These are phyloP conservation scores for Anethum foeniculum DNA, from an alignment of 140 eudicot genomes.

Conservation along the genomic window DNA sequence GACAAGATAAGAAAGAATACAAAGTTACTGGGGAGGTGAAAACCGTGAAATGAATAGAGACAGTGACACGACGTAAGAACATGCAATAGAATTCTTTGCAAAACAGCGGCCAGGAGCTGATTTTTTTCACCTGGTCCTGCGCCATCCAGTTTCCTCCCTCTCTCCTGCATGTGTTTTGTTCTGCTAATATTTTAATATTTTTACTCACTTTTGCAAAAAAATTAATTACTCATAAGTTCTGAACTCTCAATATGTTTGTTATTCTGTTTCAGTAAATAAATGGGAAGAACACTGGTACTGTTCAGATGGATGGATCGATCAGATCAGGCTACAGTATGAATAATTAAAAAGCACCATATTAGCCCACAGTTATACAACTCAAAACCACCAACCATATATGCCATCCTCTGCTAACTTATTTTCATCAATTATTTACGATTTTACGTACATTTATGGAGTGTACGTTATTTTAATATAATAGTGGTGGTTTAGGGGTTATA, in stretches of 20 bases:
- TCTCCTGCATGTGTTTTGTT: not conserved
- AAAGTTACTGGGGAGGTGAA: not conserved
- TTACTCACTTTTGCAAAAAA: too few relatives aligned
- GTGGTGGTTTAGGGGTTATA: not conserved
- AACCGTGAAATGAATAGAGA: constrained; percentile 1
- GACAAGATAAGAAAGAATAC: not conserved
- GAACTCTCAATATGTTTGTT: too few relatives aligned
- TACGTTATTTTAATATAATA: not conserved
- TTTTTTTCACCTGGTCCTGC: not conserved
- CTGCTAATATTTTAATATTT: too few relatives aligned
- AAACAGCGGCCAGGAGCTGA: not conserved
- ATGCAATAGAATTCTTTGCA: not conserved
- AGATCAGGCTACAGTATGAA: not conserved
- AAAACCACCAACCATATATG: constrained; percentile 2
- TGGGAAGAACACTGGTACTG: not conserved
- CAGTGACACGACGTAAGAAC: not conserved
- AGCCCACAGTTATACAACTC: not conserved
- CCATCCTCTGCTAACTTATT: not conserved
- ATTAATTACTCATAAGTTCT: too few relatives aligned
- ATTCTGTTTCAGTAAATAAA: too few relatives aligned
- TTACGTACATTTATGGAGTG: not conserved
- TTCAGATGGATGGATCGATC: not conserved
- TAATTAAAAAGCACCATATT: not conserved
- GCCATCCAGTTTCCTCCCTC: not conserved
- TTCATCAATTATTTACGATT: not conserved